Base-by-base conservation (phyloP, 192 early-diverging fungal species). In the Phlyctochytrium arcticum region DNA sequence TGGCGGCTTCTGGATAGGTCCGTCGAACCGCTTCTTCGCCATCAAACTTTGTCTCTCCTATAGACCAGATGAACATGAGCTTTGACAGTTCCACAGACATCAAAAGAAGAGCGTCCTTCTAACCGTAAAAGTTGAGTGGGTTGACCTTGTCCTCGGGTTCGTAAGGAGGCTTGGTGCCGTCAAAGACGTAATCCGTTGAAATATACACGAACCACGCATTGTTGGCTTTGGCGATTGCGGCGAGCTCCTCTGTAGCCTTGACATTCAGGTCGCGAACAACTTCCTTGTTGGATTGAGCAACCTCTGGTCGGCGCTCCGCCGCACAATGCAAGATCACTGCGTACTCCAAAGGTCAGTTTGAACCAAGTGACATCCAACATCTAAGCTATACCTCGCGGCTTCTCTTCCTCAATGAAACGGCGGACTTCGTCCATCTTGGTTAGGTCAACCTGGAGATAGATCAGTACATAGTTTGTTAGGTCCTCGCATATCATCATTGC, bases 101-200 rank as follows among this genome's bases (percentile, higher is more conserved):
- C n/a, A n/a, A n/a, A n/a, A n/a, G n/a, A n/a, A n/a, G n/a, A n/a
- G n/a, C n/a, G n/a, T n/a, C 19, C 26, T 6, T 63, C 33, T 34
- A 23, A 69, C 92, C 93, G 59, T 96, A 96, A 60, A 86, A 85
- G 51, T 93, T 88, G 6, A 96, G 65, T 53, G 93, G 93, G 63
- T 89, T 88, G 5, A 89, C 78, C 61, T 54, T 60, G 50, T 80
- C 87, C 24, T 79, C 73, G 0, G 87, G 83, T 26, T 88, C 67
- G 65, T 95, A 95, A 30, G 92, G 76, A 26, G 93, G 91, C 3
- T 69, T 75, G 5, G 75, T 88, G 35, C 93, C 93, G 54, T 96
- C 92, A 80, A 96, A 96, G 21, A 96, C 93, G 67, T 96, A 96
- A 69, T 96, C 92, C 1, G 93, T 90, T 6, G 89, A 91, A 26